Evolutionary conservation across 306 rosid genomes (phyloP).

Genomic region (Dalbergia cochinchinensis): DNA sequence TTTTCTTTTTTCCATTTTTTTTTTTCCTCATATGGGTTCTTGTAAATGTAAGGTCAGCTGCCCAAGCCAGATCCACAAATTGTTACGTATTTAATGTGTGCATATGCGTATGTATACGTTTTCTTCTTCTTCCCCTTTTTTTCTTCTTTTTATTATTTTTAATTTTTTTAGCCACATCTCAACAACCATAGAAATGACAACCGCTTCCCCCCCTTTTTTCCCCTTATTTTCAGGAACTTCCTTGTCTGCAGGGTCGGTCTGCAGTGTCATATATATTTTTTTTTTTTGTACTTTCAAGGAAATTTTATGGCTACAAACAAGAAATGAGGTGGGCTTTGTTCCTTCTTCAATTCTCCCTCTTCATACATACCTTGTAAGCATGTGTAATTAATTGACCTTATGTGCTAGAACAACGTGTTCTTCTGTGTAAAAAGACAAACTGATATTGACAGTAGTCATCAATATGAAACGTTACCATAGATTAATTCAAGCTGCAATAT

Average conservation of each 20-base stretch:
- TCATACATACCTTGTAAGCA: neutral
- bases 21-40: constrained; percentile 30
- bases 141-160: neutral
- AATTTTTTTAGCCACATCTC: constrained; percentile 1
- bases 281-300: constrained; percentile 20
- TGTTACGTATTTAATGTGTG: constrained; percentile 40
- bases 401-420: neutral
- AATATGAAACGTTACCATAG: neutral
- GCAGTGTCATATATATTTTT: constrained; percentile 6
- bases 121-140: neutral
- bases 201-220: neutral
- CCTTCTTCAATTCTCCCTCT: constrained; percentile 4
- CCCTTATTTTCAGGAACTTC: constrained; percentile 8
- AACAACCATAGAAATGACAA: constrained; percentile 16
- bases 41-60: constrained; percentile 39
- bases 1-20: no score
- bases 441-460: constrained; percentile 6
- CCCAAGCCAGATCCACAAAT: constrained; percentile 38
- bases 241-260: constrained; percentile 20
- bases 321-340: constrained; percentile 9
- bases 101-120: neutral
- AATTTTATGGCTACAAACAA: constrained; percentile 19
- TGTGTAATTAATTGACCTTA: neutral
- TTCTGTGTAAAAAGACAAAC: neutral
- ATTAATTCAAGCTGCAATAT: neutral